Base-by-base conservation (phyloP, 768 basidiomycete species). In the Gymnopilus junonius region DNA sequence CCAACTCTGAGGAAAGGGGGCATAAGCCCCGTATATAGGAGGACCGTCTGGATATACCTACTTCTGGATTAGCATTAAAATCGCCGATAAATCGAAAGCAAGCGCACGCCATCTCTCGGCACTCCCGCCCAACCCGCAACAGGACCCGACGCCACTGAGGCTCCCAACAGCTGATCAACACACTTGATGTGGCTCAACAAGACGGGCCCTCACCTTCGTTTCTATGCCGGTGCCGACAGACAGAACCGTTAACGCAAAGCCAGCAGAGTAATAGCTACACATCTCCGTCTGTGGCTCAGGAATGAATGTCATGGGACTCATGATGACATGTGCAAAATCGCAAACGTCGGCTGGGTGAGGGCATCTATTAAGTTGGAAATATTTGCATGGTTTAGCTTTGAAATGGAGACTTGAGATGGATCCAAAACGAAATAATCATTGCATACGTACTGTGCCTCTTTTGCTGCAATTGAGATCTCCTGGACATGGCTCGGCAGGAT, bases 381-480 rank as follows among this genome's bases (percentile, higher is more conserved):
- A 84, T 70, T 76, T 80, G 71, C 83, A 84, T 23, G 82, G 83
- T 70, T 83, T 84, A 23, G 82, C 83, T 84, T 67, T 20, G 55
- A 32, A 29, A 58, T 40, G 35, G n/a, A 65, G 56, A 56, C 31
- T n/a, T 48, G 45, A 55, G 39, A 48, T 32, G 43, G 34, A 58
- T 55, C 45, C 17, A 12, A 54, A 42, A 51, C 20, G 39, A 27
- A 62, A 55, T 48, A 45, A n/a, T 45, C 31, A 17, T 17, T 31
- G 23, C 32, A 53, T 20, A 63, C 68, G 34, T 58, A 81, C 80
- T 80, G 63, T 81, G 80, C 65, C 79, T 73, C 70, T 81, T 81
- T 70, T 77, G 77, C 27, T 73, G 72, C 12, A 75, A 73, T 53
- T 62, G 55, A 42, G 69, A 67, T 59, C 72, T 78, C 61, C 73